Percentiles rank a stretch among this genome's conserved stretches.
phyloP scores from a whole-genome alignment of 2,329 filamentous ascomycete genomes.

The Epichloe bromicola region DNA sequence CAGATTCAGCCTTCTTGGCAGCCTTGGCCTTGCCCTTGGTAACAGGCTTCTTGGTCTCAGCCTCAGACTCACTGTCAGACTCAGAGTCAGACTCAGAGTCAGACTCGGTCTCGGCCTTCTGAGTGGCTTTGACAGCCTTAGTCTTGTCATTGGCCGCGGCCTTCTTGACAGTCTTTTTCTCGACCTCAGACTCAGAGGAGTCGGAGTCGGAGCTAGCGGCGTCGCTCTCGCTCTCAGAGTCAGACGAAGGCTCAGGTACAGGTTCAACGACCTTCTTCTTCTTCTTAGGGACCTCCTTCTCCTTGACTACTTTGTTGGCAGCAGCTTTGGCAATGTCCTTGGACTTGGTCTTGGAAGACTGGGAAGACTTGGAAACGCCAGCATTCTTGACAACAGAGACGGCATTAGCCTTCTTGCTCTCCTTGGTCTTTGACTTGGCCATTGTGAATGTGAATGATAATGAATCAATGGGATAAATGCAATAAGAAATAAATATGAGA shows the following conservation, averaged over 20 bases:
- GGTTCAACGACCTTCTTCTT: constrained; percentile 31
- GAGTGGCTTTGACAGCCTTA: constrained; percentile 14
- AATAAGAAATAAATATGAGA: not conserved
- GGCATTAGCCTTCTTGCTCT: constrained; percentile 39
- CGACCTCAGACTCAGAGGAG: constrained; percentile 22
- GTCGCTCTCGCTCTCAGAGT: constrained; percentile 22
- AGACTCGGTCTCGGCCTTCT: constrained; percentile 15
- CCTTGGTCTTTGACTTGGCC: constrained; percentile 53
- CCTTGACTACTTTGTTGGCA: constrained; percentile 33
- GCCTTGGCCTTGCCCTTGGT: constrained; percentile 5
- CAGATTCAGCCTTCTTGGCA: constrained; percentile 16
- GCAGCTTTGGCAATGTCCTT: constrained; percentile 54
- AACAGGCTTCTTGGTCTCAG: constrained; percentile 18
- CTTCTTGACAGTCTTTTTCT: constrained; percentile 16
- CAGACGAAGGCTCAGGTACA: constrained; percentile 28
- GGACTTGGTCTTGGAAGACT: constrained; percentile 52
- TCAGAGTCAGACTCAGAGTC: constrained; percentile 14
- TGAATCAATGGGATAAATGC: not conserved
- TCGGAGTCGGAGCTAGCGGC: constrained; percentile 12
- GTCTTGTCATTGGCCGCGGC: constrained; percentile 12
- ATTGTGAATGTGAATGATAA: constrained; percentile 24
- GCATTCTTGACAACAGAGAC: constrained; percentile 48
- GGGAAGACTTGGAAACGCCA: constrained; percentile 53
- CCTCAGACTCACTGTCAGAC: constrained; percentile 26
- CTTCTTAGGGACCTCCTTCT: constrained; percentile 36